Conservation (phyloP, 1,284 basidiomycete genomes). For the Fomes fomentarius region DNA sequence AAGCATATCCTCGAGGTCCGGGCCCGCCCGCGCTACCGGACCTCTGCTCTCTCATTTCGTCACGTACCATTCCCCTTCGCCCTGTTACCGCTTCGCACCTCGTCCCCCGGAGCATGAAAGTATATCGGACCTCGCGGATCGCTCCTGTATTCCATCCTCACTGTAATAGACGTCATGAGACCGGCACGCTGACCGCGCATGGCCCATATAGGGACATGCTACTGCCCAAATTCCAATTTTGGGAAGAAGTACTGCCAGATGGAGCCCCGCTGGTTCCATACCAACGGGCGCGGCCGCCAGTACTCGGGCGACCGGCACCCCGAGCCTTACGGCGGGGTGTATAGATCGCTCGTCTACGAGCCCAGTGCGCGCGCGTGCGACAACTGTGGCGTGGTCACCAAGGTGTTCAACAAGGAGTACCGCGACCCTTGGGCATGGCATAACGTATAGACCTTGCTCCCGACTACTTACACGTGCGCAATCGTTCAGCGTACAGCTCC, state of each 20-base stretch:
- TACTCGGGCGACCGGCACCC: conserved; percentile 42
- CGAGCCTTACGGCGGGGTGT: conserved; percentile 20
- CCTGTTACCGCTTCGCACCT: background rate
- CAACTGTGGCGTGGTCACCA: conserved; percentile 37
- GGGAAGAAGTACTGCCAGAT: conserved; percentile 38
- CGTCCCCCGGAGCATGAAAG: background rate
- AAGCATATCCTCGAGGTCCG: conserved; percentile 5
- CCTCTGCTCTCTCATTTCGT: background rate
- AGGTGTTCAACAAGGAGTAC: conserved; percentile 32
- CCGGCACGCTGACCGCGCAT: conserved; percentile 11
- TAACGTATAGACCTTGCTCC: conserved; percentile 4
- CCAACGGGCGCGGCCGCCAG: conserved; percentile 31
- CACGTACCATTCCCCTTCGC: background rate
- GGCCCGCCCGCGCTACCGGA: background rate
- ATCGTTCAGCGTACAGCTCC: no score
- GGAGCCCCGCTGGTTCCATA: conserved; percentile 37
- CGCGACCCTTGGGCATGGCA: conserved; percentile 26
- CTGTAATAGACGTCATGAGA: conserved; percentile 2
- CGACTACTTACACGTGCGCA: background rate
- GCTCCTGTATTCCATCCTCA: background rate
- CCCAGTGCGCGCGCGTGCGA: conserved; percentile 34
- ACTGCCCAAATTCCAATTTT: conserved; percentile 41
- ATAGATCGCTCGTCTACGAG: conserved; percentile 34
- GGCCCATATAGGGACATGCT: conserved; percentile 38
- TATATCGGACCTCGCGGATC: conserved; percentile 17